A percentile compares a stretch with the other conserved stretches of the same genome.
Conservation (phyloP, 176 grass and related monocot species). For the Pharus latifolius region DNA sequence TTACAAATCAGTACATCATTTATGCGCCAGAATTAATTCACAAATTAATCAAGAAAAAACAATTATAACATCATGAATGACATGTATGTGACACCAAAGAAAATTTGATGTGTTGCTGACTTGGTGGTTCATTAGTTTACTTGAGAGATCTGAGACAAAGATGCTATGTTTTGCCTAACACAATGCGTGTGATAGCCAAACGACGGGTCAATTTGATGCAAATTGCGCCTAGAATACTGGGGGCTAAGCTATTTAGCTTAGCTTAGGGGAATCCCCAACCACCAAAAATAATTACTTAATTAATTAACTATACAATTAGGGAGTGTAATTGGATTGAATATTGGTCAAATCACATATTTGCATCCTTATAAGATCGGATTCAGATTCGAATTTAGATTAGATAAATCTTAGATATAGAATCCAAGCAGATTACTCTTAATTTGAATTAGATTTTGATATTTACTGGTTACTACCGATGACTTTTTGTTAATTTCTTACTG, state of each 20-base stretch:
- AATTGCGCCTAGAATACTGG: conserved; percentile 20
- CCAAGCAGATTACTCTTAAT: too few species aligned
- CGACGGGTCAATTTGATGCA: conserved; percentile 9
- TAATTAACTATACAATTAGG: not conserved
- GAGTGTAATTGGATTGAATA: too few species aligned
- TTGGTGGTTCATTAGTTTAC: not conserved
- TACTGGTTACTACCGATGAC: too few species aligned
- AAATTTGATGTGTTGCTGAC: not conserved
- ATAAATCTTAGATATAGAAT: too few species aligned
- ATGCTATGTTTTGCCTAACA: conserved; percentile 9
- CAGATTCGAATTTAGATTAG: too few species aligned
- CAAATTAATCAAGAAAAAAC: not conserved
- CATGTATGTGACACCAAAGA: not conserved
- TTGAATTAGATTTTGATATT: too few species aligned
- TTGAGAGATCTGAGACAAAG: conserved; percentile 20
- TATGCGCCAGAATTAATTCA: conserved; percentile 4
- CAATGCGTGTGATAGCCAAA: not conserved
- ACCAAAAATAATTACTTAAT: not conserved
- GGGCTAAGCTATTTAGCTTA: not conserved
- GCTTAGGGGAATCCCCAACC: conserved; percentile 27
- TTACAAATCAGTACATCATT: not conserved
- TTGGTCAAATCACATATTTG: too few species aligned
- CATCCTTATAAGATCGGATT: too few species aligned
- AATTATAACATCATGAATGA: not conserved
- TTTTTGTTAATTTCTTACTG: too few species aligned